These are phyloP conservation scores for Musa itinerans DNA, from an alignment of 176 grass and related monocot genomes.

Conservation along the genomic window DNA sequence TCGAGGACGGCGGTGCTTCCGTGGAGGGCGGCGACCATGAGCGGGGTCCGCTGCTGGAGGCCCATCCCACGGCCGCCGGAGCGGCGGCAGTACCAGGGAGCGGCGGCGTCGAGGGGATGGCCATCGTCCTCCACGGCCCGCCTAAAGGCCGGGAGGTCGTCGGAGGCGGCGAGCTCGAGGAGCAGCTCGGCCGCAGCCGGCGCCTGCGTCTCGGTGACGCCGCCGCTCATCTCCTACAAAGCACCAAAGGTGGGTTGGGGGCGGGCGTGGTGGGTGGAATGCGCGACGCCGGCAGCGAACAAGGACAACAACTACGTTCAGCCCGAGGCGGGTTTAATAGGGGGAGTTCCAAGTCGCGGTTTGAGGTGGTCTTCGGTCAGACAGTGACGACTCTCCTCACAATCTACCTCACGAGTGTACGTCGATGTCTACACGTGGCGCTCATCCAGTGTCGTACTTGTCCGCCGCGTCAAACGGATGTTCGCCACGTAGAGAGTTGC, in stretches of 20 bases:
- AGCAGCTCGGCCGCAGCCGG: slow-evolving; percentile 16
- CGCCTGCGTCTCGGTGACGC: not conserved
- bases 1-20: slow-evolving; percentile 42
- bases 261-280: not conserved
- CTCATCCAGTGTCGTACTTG: too few species aligned
- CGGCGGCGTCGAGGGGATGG: not conserved
- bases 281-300: not conserved
- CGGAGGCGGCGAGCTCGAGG: slow-evolving; percentile 61
- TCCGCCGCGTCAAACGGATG: not conserved
- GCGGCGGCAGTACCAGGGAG: slow-evolving; percentile 63
- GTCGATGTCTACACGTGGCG: too few species aligned
- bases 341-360: too few species aligned
- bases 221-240: not conserved
- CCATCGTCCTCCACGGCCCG: slow-evolving; percentile 40
- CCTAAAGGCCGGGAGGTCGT: slow-evolving; percentile 32
- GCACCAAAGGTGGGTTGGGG: not conserved
- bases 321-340: not conserved
- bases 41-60: slow-evolving; percentile 53
- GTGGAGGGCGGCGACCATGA: slow-evolving; percentile 73
- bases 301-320: not conserved
- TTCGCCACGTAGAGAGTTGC: not conserved
- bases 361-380: too few species aligned
- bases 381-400: too few species aligned
- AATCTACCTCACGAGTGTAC: too few species aligned
- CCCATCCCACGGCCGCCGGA: slow-evolving; percentile 25